Conservation (phyloP, 176 grass and related monocot species). For the Phragmites australis region DNA sequence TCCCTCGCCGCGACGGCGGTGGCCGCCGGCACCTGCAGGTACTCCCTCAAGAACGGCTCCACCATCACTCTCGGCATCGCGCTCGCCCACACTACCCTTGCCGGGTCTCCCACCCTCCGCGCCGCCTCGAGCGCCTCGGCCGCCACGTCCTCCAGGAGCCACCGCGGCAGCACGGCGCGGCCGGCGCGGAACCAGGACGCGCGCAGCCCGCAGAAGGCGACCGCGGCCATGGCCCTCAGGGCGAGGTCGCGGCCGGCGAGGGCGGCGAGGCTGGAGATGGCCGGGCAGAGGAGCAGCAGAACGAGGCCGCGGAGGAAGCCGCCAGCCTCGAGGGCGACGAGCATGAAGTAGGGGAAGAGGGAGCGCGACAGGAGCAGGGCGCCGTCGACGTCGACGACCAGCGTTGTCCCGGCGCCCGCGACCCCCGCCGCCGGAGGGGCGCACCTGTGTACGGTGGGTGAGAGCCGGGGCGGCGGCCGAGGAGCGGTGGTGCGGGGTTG, state of each 20-base stretch:
- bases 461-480: not conserved
- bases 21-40: conserved; percentile 26
- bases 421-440: conserved; percentile 9
- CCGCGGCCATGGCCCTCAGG: conserved; percentile 49
- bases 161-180: conserved; percentile 60
- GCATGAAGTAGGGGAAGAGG: conserved; percentile 88
- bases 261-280: not conserved
- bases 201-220: conserved; percentile 59
- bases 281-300: conserved; percentile 55
- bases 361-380: conserved; percentile 44
- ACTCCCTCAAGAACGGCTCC: conserved; percentile 51
- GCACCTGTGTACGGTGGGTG: not conserved
- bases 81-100: conserved; percentile 41
- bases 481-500: not conserved
- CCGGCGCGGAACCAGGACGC: conserved; percentile 54
- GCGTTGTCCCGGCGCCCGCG: not conserved
- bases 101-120: not conserved
- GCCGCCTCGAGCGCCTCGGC: conserved; percentile 19
- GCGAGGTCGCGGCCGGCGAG: conserved; percentile 3
- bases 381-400: conserved; percentile 59
- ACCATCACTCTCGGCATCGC: conserved; percentile 53
- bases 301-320: conserved; percentile 53
- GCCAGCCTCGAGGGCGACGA: conserved; percentile 68
- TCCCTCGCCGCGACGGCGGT: conserved; percentile 31
- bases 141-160: conserved; percentile 47